Evolutionary conservation across 1,139 yeast genomes (phyloP).

Genomic region (Scheffersomyces parashehatae): DNA sequence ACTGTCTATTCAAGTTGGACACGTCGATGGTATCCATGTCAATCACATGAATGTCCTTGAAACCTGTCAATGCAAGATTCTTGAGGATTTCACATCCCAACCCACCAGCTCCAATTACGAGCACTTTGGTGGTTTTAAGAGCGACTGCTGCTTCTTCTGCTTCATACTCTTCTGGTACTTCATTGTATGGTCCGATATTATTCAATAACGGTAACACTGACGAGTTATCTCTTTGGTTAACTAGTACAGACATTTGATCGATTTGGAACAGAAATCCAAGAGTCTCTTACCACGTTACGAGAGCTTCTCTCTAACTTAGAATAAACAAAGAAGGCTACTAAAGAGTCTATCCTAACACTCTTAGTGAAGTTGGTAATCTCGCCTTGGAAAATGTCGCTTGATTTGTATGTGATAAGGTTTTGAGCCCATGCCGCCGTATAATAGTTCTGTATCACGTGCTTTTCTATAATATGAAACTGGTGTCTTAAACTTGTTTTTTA

Average conservation of each 20-base stretch:
- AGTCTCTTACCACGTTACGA: not conserved
- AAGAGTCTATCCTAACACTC: not conserved
- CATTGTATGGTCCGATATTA: slow-evolving; percentile 43
- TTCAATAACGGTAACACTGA: slow-evolving; percentile 27
- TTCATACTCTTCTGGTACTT: slow-evolving; percentile 38
- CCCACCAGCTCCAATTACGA: slow-evolving; percentile 91
- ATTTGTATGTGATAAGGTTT: no score
- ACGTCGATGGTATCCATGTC: slow-evolving; percentile 96
- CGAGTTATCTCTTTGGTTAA: slow-evolving; percentile 7
- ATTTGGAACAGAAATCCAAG: slow-evolving; percentile 1
- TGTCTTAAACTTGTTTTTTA: no score
- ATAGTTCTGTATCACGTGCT: no score
- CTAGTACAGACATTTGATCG: not conserved
- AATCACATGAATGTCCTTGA: slow-evolving; percentile 72
- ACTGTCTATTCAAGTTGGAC: slow-evolving; percentile 88
- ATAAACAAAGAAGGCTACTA: not conserved
- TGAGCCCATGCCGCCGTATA: no score
- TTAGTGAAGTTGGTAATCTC: no score
- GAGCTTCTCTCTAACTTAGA: not conserved
- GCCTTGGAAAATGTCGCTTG: no score
- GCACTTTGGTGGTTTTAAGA: slow-evolving; percentile 35
- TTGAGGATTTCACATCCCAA: slow-evolving; percentile 92
- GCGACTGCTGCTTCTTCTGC: slow-evolving; percentile 24
- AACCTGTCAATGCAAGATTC: slow-evolving; percentile 77
- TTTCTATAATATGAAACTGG: no score